Percentiles rank a stretch among this genome's conserved stretches.
phyloP scores from a whole-genome alignment of 371 early-diverging fungal species.

The Actinomortierella ambigua region DNA sequence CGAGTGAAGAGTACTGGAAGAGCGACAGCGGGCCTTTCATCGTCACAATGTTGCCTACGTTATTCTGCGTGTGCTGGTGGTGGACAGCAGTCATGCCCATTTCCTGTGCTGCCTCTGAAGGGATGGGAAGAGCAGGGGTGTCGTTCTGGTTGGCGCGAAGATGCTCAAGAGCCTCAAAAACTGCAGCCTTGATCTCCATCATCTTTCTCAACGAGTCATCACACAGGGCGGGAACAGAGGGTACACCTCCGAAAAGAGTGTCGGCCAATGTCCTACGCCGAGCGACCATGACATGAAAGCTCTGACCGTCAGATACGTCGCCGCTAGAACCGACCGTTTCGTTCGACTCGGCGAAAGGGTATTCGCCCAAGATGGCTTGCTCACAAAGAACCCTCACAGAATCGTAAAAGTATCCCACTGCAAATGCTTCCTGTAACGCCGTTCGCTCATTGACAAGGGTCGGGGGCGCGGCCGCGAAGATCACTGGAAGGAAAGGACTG shows the following conservation, averaged over 20 bases:
- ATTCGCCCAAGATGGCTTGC: slow-evolving; percentile 57
- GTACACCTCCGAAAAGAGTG: slow-evolving; percentile 51
- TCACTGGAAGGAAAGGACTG: slow-evolving; percentile 32
- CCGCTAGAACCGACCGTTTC: slow-evolving; percentile 52
- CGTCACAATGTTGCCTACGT: slow-evolving; percentile 51
- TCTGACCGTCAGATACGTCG: slow-evolving; percentile 57
- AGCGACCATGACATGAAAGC: slow-evolving; percentile 52
- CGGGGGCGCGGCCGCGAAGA: slow-evolving; percentile 35
- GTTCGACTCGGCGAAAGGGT: slow-evolving; percentile 57
- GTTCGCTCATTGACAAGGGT: slow-evolving; percentile 25
- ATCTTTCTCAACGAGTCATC: slow-evolving; percentile 45
- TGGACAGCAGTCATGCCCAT: slow-evolving; percentile 23
- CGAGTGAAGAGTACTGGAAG: slow-evolving; percentile 22
- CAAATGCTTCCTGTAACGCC: slow-evolving; percentile 22
- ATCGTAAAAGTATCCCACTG: slow-evolving; percentile 32
- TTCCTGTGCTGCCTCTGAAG: slow-evolving; percentile 40
- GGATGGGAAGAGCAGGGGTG: slow-evolving; percentile 37
- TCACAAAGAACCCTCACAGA: slow-evolving; percentile 49
- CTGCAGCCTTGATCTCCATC: slow-evolving; percentile 52
- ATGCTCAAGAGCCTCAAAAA: slow-evolving; percentile 52
- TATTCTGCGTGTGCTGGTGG: slow-evolving; percentile 55
- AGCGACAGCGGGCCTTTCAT: slow-evolving; percentile 31
- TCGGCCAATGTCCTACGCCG: slow-evolving; percentile 54
- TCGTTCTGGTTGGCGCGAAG: slow-evolving; percentile 25
- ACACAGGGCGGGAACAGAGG: slow-evolving; percentile 51